phyloP scores from a whole-genome alignment of 331 rosid species.

The Arachis monticola region DNA sequence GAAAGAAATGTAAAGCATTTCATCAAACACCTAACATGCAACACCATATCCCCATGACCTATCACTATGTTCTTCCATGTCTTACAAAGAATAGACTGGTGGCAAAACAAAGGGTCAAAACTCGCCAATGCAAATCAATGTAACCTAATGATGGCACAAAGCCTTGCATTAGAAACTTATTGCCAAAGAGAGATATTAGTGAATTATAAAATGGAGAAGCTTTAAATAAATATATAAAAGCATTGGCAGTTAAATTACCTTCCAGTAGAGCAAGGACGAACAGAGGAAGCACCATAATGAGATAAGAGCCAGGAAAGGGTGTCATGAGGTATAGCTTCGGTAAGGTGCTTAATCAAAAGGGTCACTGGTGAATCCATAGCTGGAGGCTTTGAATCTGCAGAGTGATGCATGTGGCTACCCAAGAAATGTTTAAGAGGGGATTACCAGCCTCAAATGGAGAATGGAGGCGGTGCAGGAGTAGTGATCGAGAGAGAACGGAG shows the following conservation, averaged over 20 bases:
- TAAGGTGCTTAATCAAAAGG: slow-evolving; percentile 74
- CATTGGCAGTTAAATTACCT: slow-evolving; percentile 46
- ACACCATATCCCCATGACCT: neutral
- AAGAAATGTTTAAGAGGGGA: slow-evolving; percentile 15
- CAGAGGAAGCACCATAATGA: slow-evolving; percentile 76
- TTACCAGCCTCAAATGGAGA: neutral
- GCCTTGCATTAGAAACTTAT: no score
- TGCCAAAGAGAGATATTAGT: neutral
- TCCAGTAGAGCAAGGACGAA: slow-evolving; percentile 60
- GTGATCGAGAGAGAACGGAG: no score
- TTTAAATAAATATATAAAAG: neutral
- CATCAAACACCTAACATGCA: neutral
- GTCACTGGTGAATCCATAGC: slow-evolving; percentile 37
- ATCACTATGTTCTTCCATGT: neutral
- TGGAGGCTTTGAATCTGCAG: slow-evolving; percentile 38
- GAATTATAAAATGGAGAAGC: neutral
- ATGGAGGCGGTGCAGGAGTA: no score
- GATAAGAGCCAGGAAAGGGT: slow-evolving; percentile 71
- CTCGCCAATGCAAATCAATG: neutral
- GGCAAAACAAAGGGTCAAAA: neutral
- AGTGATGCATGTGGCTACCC: slow-evolving; percentile 29
- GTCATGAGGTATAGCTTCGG: slow-evolving; percentile 75
- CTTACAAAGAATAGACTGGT: slow-evolving; percentile 1
- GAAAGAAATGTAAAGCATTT: neutral
- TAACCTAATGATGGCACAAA: neutral